Evolutionary conservation across 2,329 filamentous ascomycete genomes (phyloP), one percentile per base, ranked within the genome.

Genomic region (Pseudopithomyces maydicus): DNA sequence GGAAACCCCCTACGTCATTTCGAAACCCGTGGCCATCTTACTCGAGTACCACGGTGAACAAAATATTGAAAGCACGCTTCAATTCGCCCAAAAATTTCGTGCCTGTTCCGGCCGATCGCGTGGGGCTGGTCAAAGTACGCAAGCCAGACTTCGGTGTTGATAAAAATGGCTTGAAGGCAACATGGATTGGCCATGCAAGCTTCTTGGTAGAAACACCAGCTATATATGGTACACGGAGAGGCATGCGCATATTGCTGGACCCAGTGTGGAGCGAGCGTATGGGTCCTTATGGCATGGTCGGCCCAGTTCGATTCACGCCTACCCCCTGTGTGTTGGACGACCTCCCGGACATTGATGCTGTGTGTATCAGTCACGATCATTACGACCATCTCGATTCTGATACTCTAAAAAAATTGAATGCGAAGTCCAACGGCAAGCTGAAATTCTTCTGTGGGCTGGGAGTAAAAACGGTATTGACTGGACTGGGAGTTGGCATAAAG

Each of bases 301-400:
- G 83, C 0, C 84, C 84, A 0, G 80, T 82, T 49, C 74, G 83
- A 33, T 84, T 84, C 53, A 81, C 79, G 14, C 81, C 79, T 2
- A 74, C 81, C 3, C 83, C 83, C 0, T 85, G 82, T 63, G 62
- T 66, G 0, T 62, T 83, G 2, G 72, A 79, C 2, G 81, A 84
- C 17, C 64, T 85, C 2, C 83, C 83, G 0, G 75, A 81, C 2
- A 71, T 85, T 10, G 83, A 86, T 54, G 66, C 81, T 2, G 75
- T 85, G 2, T 71, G 78, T 55, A 83, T 85, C 46, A 82, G 79
- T 52, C 84, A 86, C 66, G 82, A 84, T 60, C 83, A 85, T 63
- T 85, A 84, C 61, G 82, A 85, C 60, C 83, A 85, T 57, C 74
- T 85, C 48, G 82, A 85, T 57, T 69, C 75, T 5, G 71, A 75